Base-by-base conservation (phyloP, 495 filamentous ascomycete species). In the Sordaria brevicollis region DNA sequence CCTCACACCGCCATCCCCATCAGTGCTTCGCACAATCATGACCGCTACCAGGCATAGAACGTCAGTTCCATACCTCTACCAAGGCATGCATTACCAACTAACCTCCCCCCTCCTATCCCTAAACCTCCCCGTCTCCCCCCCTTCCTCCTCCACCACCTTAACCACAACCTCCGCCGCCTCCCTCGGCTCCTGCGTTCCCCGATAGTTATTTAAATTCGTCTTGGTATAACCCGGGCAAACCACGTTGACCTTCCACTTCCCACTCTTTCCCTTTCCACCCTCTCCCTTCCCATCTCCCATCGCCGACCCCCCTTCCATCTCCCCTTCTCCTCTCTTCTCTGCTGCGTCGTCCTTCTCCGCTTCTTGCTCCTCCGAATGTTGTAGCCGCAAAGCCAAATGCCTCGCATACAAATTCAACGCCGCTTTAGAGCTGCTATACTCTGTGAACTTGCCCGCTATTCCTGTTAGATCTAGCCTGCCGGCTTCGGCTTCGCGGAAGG, bases 351-450 rank as follows among this genome's bases (percentile, higher is more conserved):
- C 7, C 35, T 1, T n/a, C 35, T 36, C 35, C 35, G 7, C 35
- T 6, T 8, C 35, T 36, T 10, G 7, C 11, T 76, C 39, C 37
- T 69, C 37, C 36, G 34, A 1, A 57, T 65, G 17, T 33, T 36
- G 35, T 72, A 77, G 33, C 13, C 25, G 29, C 49, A 21, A 62
- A 13, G 49, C 49, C 49, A 62, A 8, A 21, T 75, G 67, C 29
- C 62, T 35, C 15, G 69, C 69, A 62, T 81, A 35, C 80, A 83
- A 79, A 69, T 84, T 84, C 68, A 83, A 65, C 15, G 83, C 82
- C 21, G 83, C 67, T 70, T 81, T 82, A n/a, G n/a, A n/a, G 74
- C 75, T 81, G 25, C 73, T 70, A 70, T 82, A 83, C 31, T 69
- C 67, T 2, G 19, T 39, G 3, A 8, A 71, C 5, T 72, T 37